Base-by-base conservation (phyloP, 148 eudicot genomes). In the Polygonum maritimum region DNA sequence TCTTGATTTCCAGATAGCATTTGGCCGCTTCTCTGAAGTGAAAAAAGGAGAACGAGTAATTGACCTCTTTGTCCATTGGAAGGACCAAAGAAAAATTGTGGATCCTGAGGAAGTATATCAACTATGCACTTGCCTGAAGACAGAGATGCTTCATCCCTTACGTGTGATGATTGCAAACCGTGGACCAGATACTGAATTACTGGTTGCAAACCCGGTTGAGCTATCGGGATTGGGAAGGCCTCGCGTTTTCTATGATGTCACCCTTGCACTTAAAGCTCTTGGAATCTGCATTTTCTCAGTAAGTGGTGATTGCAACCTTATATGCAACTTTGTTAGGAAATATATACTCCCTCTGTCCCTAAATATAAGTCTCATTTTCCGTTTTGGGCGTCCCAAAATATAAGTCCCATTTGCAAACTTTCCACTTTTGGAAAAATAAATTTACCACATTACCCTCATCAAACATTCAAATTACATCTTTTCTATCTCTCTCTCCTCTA, bases 201-300 rank as follows among this genome's bases (percentile, higher is more conserved):
- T 92, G 77, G 94, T 90, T 77, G 91, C 97, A 63, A 90, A 92
- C 84, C 97, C 92, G 21, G 94, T 90, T 47, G 97, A 92, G 81
- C 77, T 82, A 80, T 87, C 84, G 54, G 92, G 94, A 75, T 82
- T 79, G 75, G 94, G 97, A 63, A 83, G 94, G 62, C 97, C 97
- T 55, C 81, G 85, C 35, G 92, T 92, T 79, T 92, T 92, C 83
- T 87, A 88, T 78, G 97, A 90, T 73, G 85, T 85, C 76, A 90
- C 97, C 22, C 87, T 84, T 80, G 89, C 92, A 4, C 81, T 92
- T 8, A 92, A 92, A 82, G 76, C 81, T 74, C 91, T 92, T 18
- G 90, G 91, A 65, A 90, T 90, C 74, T 88, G 94, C 78, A 81
- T 92, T 39, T 92, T 92, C 83, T 92, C 90, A 78, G 97, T 92